Conservation (phyloP, 306 rosid genomes). For the Quercus bicolor region DNA sequence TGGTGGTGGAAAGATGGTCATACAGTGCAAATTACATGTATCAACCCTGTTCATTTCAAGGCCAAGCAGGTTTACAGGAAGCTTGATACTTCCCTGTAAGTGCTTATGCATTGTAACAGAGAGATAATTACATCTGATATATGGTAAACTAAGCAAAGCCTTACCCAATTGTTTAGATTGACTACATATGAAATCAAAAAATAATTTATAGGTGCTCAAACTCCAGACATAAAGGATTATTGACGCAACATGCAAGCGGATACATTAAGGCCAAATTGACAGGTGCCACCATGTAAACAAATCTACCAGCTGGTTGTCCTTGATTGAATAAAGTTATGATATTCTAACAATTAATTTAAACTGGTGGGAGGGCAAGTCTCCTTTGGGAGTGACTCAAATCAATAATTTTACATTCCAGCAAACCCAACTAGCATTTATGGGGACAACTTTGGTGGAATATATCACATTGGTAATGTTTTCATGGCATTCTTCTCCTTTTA, state of each 20-base stretch:
- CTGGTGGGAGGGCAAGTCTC: background rate
- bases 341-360: background rate
- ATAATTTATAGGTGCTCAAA: background rate
- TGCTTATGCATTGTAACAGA: background rate
- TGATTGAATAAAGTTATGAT: background rate
- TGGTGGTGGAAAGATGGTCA: background rate
- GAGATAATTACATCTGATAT: background rate
- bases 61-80: background rate
- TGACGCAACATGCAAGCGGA: background rate
- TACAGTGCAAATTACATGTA: background rate
- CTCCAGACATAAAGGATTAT: background rate
- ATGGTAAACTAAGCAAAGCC: background rate
- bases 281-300: slow-evolving; percentile 1
- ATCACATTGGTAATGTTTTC: background rate
- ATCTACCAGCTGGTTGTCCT: slow-evolving; percentile 1
- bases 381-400: no score
- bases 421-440: background rate
- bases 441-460: no score
- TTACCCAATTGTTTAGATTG: background rate
- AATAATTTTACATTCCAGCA: background rate
- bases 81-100: background rate
- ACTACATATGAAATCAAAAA: background rate
- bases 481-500: no score
- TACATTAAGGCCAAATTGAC: background rate
- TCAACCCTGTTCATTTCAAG: background rate